phyloP scores from a whole-genome alignment of 2,329 filamentous ascomycete species.

The Paraphoma sp. region DNA sequence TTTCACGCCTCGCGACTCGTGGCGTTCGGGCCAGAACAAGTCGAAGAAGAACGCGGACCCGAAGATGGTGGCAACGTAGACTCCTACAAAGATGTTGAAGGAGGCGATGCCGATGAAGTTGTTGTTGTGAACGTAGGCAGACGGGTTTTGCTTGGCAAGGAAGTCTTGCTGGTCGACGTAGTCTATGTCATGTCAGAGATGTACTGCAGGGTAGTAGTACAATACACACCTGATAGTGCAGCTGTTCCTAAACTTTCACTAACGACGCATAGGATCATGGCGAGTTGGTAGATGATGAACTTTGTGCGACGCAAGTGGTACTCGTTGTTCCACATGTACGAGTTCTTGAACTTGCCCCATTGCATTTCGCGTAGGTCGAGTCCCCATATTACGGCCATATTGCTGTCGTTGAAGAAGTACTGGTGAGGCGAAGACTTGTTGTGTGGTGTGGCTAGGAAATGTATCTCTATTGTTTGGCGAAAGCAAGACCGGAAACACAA shows the following conservation, averaged over 20 bases:
- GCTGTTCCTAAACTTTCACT: conserved; percentile 65
- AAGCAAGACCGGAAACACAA: background rate
- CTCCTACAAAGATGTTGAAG: conserved; percentile 63
- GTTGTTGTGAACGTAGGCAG: conserved; percentile 59
- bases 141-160: conserved; percentile 50
- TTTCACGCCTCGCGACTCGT: conserved; percentile 57
- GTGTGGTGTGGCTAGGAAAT: background rate
- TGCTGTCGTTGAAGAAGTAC: conserved; percentile 1
- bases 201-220: background rate
- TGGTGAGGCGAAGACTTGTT: background rate
- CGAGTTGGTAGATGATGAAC: conserved; percentile 66
- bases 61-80: conserved; percentile 65
- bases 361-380: conserved; percentile 64
- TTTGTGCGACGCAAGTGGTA: conserved; percentile 64
- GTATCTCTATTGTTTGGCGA: background rate
- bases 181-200: conserved; percentile 44
- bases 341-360: conserved; percentile 64
- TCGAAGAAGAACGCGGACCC: conserved; percentile 68
- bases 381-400: conserved; percentile 61
- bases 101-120: conserved; percentile 62
- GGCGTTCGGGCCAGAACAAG: conserved; percentile 65
- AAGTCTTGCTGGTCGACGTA: conserved; percentile 62
- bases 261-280: conserved; percentile 64
- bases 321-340: conserved; percentile 64
- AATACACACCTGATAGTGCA: conserved; percentile 57